Percentiles rank a stretch among this genome's conserved stretches.
These are phyloP conservation scores for Chaetomium fimeti DNA, from an alignment of 495 filamentous ascomycete genomes.

Conservation along the genomic window DNA sequence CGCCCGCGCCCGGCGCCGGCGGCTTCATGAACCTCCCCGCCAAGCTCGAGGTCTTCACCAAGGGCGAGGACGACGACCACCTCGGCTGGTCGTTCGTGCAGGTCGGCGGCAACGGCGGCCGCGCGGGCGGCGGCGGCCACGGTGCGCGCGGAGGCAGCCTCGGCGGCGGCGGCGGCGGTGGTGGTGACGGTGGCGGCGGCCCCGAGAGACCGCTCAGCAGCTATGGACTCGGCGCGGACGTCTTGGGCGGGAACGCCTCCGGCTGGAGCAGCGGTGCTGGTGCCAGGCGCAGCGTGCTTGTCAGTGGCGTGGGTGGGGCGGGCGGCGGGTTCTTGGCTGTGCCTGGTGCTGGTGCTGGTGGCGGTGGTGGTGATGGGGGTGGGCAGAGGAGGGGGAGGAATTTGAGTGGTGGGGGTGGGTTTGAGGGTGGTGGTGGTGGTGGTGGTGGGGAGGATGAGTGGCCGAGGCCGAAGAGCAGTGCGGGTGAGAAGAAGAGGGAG, in stretches of 20 bases:
- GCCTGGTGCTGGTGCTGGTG: conserved; percentile 66
- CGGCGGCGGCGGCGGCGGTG: conserved; percentile 5
- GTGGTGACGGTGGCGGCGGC: background rate
- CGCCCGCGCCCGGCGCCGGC: background rate
- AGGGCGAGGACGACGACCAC: conserved; percentile 73
- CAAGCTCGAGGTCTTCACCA: conserved; percentile 78
- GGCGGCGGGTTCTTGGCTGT: conserved; percentile 82
- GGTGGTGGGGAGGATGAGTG: conserved; percentile 39
- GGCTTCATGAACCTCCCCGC: conserved; percentile 53
- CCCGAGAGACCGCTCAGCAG: conserved; percentile 44
- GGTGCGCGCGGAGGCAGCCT: background rate
- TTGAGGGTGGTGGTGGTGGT: background rate
- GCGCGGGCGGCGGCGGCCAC: background rate
- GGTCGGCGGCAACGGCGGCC: conserved; percentile 33
- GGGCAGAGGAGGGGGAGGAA: conserved; percentile 26
- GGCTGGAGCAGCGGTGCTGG: conserved; percentile 46
- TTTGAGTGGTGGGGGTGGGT: conserved; percentile 16
- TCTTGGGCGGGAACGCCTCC: conserved; percentile 32
- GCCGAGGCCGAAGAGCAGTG: conserved; percentile 45
- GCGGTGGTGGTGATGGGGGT: conserved; percentile 45
- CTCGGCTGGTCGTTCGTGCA: conserved; percentile 76
- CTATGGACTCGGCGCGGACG: conserved; percentile 51
- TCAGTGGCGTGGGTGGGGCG: conserved; percentile 67
- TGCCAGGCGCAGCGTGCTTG: conserved; percentile 48
- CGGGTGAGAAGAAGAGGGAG: conserved; percentile 44